Evolutionary conservation across 805 yeast species (phyloP), one percentile per base, ranked within the genome.

Genomic region (Starmerella bombi): DNA sequence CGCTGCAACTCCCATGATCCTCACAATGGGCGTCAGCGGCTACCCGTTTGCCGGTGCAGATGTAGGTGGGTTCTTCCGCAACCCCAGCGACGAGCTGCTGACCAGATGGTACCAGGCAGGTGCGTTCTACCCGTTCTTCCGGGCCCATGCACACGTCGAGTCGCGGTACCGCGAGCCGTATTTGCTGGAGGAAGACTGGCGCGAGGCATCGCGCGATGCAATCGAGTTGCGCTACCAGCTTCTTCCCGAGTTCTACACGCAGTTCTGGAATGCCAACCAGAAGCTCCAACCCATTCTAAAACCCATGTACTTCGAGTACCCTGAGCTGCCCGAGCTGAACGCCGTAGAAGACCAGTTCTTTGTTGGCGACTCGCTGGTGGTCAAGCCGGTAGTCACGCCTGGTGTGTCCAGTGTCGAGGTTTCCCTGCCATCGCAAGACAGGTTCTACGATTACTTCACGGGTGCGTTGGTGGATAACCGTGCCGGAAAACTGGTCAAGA

Each of bases 71-170:
- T 91, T 91, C 56, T 86, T 85, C 55, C 94, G 93, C 3, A 71
- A 91, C 57, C 97, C 98, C 0, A 64, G 75, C 0, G 67, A 72
- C 27, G 97, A 91, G 54, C 62, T 91, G 45, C 65, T 83, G 43
- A 71, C 81, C 0, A 70, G 99, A 54, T 91, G 98, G 98, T 88
- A 86, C 57, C 98, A 91, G 59, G 70, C 93, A 2, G 98, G 96
- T 43, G 73, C 81, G 22, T 88, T 93, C 79, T 86, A 88, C 60
- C 98, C 98, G 27, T 91, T 91, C 54, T 88, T 91, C 65, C 69
- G 98, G 54, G 96, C 79, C 0, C 99, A 91, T 62, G 96, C 97
- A 0, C 97, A 91, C 62, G 80, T 88, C 39, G 98, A 91, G 59
- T 69, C 95, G 1, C 69, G 79, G 54, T 75, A 97, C 61, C 72